phyloP scores from a whole-genome alignment of 202 grass and related monocot genomes.

The Alloteropsis angusta region DNA sequence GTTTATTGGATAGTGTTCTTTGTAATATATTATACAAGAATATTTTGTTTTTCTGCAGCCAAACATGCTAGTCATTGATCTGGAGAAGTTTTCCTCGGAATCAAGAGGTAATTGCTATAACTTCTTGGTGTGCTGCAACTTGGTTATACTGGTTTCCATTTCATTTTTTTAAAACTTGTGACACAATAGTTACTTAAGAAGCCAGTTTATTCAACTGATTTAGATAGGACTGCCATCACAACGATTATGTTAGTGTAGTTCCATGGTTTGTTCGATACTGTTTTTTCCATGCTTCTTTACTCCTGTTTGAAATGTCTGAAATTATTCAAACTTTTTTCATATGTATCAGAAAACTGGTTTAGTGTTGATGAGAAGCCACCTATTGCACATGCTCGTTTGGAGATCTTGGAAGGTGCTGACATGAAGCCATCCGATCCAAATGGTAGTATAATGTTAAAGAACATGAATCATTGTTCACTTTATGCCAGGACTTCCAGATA shows the following conservation, averaged over 20 bases:
- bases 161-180: background rate
- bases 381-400: constrained; percentile 68
- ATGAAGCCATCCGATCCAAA: constrained; percentile 98
- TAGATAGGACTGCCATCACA: background rate
- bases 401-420: constrained; percentile 80
- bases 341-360: constrained; percentile 66
- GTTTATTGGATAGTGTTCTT: background rate
- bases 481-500: constrained; percentile 18
- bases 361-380: constrained; percentile 69
- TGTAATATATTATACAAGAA: background rate
- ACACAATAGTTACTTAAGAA: background rate
- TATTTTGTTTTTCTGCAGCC: constrained; percentile 53
- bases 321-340: constrained; percentile 14
- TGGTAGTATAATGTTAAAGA: constrained; percentile 39
- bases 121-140: background rate
- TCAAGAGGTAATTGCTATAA: constrained; percentile 46
- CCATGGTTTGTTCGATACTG: background rate
- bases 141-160: background rate
- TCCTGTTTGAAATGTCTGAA: background rate
- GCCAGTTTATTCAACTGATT: background rate
- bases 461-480: background rate
- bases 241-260: background rate
- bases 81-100: constrained; percentile 73
- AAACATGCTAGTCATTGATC: constrained; percentile 93
- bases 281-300: background rate